A percentile compares a stretch with the other conserved stretches of the same genome.
phyloP scores from a whole-genome alignment of 163 green algal genomes.

The Scenedesmus sp. region DNA sequence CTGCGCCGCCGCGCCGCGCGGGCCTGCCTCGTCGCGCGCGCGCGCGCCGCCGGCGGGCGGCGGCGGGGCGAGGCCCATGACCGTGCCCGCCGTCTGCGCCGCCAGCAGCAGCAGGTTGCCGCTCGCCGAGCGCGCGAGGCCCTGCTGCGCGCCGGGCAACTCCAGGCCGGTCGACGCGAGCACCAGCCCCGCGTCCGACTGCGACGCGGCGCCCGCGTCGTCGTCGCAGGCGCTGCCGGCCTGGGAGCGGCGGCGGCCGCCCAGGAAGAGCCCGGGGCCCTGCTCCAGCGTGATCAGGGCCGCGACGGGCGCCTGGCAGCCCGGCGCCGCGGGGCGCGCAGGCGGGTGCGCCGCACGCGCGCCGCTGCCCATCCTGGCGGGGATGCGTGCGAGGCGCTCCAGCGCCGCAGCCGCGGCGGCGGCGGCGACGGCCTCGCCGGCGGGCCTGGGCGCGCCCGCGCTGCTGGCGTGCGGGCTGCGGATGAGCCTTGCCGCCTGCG shows the following conservation, averaged over 20 bases:
- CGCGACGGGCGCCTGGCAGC: no score
- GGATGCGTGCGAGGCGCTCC: background rate
- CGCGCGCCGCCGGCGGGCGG: background rate
- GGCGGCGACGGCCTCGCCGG: background rate
- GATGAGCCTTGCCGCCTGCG: slow-evolving; percentile 8
- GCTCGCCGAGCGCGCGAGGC: background rate
- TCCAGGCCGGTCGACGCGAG: background rate
- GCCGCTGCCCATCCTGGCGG: no score
- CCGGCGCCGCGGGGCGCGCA: no score
- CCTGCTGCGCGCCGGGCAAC: background rate
- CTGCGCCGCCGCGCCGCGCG: background rate
- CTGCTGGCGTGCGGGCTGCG: slow-evolving; percentile 4
- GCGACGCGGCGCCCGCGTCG: no score
- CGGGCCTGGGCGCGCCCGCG: background rate
- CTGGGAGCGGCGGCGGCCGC: no score
- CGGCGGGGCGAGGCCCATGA: background rate
- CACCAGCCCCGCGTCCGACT: background rate
- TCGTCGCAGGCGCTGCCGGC: no score
- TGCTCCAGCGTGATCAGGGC: no score
- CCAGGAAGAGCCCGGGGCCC: no score
- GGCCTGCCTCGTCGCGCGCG: background rate
- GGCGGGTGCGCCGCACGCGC: no score
- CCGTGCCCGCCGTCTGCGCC: background rate
- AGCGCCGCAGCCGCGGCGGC: background rate
- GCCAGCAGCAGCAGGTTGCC: slow-evolving; percentile 18